Conservation (phyloP, 2,329 filamentous ascomycete genomes). For the Penicillium sp. region DNA sequence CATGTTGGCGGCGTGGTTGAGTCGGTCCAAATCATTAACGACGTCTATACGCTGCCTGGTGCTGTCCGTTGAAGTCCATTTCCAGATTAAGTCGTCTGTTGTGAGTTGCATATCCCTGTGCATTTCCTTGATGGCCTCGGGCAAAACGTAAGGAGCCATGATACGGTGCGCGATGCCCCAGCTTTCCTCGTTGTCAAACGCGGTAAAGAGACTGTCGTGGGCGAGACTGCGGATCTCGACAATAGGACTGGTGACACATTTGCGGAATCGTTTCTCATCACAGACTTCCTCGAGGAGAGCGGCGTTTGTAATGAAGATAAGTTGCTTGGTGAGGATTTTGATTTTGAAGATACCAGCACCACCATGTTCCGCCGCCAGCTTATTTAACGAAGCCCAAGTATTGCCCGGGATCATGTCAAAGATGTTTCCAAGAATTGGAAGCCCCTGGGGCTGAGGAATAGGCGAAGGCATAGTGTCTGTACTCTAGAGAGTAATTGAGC, state of each 20-base stretch:
- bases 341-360: conserved; percentile 60
- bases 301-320: conserved; percentile 53
- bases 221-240: conserved; percentile 58
- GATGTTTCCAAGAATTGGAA: conserved; percentile 54
- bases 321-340: conserved; percentile 43
- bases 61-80: conserved; percentile 45
- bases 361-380: conserved; percentile 49
- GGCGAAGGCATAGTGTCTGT: conserved; percentile 38
- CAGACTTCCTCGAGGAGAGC: conserved; percentile 62
- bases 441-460: conserved; percentile 51
- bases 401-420: conserved; percentile 50
- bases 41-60: conserved; percentile 43
- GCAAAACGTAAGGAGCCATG: conserved; percentile 46
- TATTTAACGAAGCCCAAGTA: conserved; percentile 50
- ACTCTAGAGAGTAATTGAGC: background rate
- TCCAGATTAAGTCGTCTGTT: conserved; percentile 49
- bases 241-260: conserved; percentile 51
- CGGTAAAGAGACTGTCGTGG: conserved; percentile 67
- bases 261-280: conserved; percentile 62
- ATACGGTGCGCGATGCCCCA: conserved; percentile 63
- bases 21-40: conserved; percentile 51
- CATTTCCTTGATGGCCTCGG: conserved; percentile 37
- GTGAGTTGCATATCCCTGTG: conserved; percentile 51
- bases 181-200: conserved; percentile 44
- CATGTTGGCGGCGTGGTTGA: conserved; percentile 53